Evolutionary conservation across 768 basidiomycete species (phyloP), one percentile per base, ranked within the genome.

Genomic region (Lactarius evosmus): DNA sequence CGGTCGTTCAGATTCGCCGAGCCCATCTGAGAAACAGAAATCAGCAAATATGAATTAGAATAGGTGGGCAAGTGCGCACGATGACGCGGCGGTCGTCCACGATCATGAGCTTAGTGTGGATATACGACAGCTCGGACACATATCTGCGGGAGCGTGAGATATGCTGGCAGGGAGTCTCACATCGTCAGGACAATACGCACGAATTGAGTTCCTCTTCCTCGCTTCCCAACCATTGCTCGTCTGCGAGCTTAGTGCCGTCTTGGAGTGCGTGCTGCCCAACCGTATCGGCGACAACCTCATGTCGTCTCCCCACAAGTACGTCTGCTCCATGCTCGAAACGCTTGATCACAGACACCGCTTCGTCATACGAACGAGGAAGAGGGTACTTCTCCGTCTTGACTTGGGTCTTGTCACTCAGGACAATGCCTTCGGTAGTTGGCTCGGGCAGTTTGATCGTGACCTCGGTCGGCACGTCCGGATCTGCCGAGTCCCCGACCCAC

Each of bases 1-100:
- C 93, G 86, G 70, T 95, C 93, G 65, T 95, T 95, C 68, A 95
- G 72, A 73, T 98, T 98, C 17, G 96, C 95, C 46, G 91, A 94
- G 36, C 96, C 95, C 82, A 95, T 90, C 91, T 93, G 56, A 34
- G n/a, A 25, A 56, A 52, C 59, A 27, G n/a, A 17, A 32, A 60
- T 22, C 12, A 41, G 32, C 9, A 41, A 34, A 25, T 32, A 16
- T 36, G 30, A 49, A 58, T 22, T 49, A 22, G 41, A 12, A 46
- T 41, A 19, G 22, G 7, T 44, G 53, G 12, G 32, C 25, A 22
- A 11, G 30, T 1, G 80, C 90, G 57, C 69, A 93, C 91, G 67
- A 98, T 93, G 51, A 97, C 94, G 38, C 87, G 81, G 34, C 85
- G 81, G 72, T 98, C 95, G 71, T 97, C 95, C 38, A 97, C 92